Percentiles rank a stretch among this genome's conserved stretches.
Conservation (phyloP, 495 filamentous ascomycete species). For the Trichoderma erinaceum region DNA sequence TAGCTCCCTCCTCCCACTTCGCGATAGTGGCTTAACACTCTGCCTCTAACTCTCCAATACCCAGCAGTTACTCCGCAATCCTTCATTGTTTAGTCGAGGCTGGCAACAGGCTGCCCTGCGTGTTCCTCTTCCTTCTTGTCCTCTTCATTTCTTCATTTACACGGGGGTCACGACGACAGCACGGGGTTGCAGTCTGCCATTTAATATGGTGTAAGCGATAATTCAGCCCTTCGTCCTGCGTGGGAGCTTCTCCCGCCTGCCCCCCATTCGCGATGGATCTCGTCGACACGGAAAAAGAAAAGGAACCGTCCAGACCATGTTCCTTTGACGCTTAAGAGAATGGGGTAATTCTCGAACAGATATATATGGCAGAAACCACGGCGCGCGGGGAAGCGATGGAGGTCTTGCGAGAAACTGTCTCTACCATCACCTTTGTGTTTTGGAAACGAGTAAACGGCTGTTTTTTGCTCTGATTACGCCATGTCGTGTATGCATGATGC, state of each 20-base stretch:
- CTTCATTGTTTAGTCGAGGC: too few relatives aligned
- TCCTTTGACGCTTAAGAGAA: not conserved
- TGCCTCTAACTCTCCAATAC: not conserved
- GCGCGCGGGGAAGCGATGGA: not conserved
- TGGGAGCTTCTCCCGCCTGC: not conserved
- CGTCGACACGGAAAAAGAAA: not conserved
- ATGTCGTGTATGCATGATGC: not conserved
- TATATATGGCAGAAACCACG: not conserved
- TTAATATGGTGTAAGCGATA: not conserved
- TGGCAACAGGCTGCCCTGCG: not conserved
- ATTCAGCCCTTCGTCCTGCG: not conserved
- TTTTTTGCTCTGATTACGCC: not conserved
- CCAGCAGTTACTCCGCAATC: not conserved
- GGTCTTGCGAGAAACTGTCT: not conserved
- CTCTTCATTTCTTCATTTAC: not conserved
- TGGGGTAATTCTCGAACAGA: conserved; percentile 1
- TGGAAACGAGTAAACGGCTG: not conserved
- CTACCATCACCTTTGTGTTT: not conserved
- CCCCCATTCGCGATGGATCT: conserved; percentile 8
- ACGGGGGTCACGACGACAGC: not conserved
- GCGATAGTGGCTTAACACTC: not conserved
- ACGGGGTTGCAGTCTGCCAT: not conserved
- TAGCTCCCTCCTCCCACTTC: too few relatives aligned
- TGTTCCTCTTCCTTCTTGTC: not conserved
- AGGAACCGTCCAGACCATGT: not conserved